Percentiles rank a stretch among this genome's conserved stretches.
Conservation (phyloP, 805 yeast genomes). For the Metschnikowia lunata region DNA sequence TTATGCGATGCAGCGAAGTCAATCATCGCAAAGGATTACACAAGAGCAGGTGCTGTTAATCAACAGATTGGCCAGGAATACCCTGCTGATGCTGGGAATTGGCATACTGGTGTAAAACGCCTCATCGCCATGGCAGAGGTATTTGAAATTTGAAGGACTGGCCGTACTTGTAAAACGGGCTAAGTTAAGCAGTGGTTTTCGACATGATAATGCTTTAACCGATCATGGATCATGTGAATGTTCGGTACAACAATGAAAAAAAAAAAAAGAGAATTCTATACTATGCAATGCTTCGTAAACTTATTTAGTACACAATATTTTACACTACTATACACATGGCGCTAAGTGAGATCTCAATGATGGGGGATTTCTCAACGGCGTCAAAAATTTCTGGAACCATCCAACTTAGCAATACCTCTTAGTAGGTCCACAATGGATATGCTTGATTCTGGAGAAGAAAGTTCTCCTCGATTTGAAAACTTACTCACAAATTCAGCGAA, state of each 20-base stretch:
- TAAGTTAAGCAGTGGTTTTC: too few species aligned
- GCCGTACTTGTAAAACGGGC: too few species aligned
- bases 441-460: neutral
- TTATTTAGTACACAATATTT: slow-evolving; percentile 4
- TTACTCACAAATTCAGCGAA: slow-evolving; percentile 10
- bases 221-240: too few species aligned
- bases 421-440: slow-evolving; percentile 8
- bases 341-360: too few species aligned
- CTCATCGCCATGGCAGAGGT: slow-evolving; percentile 68
- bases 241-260: too few species aligned
- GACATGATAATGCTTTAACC: too few species aligned
- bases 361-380: too few species aligned
- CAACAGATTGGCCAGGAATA: slow-evolving; percentile 58
- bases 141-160: slow-evolving; percentile 5
- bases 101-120: slow-evolving; percentile 91
- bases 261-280: too few species aligned
- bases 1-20: slow-evolving; percentile 49
- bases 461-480: slow-evolving; percentile 8
- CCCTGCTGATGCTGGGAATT: slow-evolving; percentile 75
- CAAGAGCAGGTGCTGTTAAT: slow-evolving; percentile 53
- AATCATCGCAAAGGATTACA: slow-evolving; percentile 51
- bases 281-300: too few species aligned
- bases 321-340: slow-evolving; percentile 8
- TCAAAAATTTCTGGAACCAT: neutral
- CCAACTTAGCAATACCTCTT: slow-evolving; percentile 12